Conservation (phyloP, 352 stramenopile species). For the Phytophthora vignae region DNA sequence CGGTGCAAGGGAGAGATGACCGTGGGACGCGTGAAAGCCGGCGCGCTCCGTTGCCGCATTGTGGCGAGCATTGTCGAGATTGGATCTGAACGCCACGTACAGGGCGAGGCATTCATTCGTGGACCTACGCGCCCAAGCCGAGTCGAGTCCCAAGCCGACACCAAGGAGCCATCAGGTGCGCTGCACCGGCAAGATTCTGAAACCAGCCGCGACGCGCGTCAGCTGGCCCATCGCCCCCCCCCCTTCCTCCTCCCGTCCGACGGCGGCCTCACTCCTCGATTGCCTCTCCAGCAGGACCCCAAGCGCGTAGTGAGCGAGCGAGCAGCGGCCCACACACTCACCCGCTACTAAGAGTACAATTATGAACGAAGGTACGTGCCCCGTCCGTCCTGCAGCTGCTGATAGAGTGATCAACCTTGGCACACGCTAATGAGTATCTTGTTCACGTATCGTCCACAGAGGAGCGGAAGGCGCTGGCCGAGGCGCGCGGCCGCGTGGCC, state of each 20-base stretch:
- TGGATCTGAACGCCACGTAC: neutral
- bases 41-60: constrained; percentile 14
- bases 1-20: constrained; percentile 21
- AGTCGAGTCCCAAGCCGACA: neutral
- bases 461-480: constrained; percentile 58
- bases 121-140: neutral
- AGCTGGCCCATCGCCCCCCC: neutral
- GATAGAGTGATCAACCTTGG: neutral
- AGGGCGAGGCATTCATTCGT: neutral
- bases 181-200: neutral
- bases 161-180: neutral
- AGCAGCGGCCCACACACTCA: neutral
- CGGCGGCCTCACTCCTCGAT: constrained; percentile 16
- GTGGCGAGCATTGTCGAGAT: constrained; percentile 6
- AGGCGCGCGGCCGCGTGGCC: constrained; percentile 57
- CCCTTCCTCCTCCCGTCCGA: neutral
- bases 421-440: neutral
- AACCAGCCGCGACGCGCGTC: neutral
- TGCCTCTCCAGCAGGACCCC: constrained; percentile 9
- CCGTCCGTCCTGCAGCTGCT: neutral
- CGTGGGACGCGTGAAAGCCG: constrained; percentile 10
- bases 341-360: neutral
- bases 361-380: neutral
- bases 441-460: constrained; percentile 27
- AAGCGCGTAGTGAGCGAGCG: neutral